A percentile compares a stretch with the other conserved stretches of the same genome.
Evolutionary conservation across 1,284 basidiomycete genomes (phyloP).

Genomic region (Veloporphyrellus conicus): DNA sequence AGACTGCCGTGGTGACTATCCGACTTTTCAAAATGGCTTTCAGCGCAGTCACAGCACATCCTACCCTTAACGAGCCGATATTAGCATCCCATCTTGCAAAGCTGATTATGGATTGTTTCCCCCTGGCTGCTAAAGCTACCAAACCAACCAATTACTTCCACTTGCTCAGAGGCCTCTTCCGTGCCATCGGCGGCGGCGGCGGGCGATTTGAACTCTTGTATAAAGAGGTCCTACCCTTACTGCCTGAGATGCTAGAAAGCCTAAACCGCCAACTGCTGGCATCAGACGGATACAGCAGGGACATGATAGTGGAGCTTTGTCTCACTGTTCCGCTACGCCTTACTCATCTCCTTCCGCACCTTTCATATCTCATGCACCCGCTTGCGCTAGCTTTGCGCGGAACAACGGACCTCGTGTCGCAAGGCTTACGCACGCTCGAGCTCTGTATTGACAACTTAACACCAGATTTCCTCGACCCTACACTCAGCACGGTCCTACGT

Average conservation of each 20-base stretch:
- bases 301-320: conserved; percentile 96
- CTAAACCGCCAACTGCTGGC: conserved; percentile 87
- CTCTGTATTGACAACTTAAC: conserved; percentile 99
- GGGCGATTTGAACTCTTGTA: conserved; percentile 94
- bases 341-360: conserved; percentile 93
- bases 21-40: conserved; percentile 97
- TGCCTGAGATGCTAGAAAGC: conserved; percentile 96
- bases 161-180: conserved; percentile 91
- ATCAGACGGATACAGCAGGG: conserved; percentile 71
- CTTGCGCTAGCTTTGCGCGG: conserved; percentile 90
- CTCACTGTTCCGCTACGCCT: conserved; percentile 95
- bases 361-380: conserved; percentile 96
- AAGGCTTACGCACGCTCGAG: conserved; percentile 95
- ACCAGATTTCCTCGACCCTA: conserved; percentile 97
- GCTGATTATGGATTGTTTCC: conserved; percentile 96
- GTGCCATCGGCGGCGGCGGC: conserved; percentile 92
- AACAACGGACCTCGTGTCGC: conserved; percentile 85
- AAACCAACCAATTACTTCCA: conserved; percentile 94
- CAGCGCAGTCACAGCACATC: conserved; percentile 79
- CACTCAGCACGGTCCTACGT: conserved; percentile 86
- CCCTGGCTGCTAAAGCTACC: conserved; percentile 85
- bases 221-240: conserved; percentile 92
- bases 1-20: conserved; percentile 77
- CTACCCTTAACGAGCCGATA: conserved; percentile 83
- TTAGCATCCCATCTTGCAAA: conserved; percentile 90